phyloP scores from a whole-genome alignment of 2,329 filamentous ascomycete genomes.

The Aspergillus tubingensis region DNA sequence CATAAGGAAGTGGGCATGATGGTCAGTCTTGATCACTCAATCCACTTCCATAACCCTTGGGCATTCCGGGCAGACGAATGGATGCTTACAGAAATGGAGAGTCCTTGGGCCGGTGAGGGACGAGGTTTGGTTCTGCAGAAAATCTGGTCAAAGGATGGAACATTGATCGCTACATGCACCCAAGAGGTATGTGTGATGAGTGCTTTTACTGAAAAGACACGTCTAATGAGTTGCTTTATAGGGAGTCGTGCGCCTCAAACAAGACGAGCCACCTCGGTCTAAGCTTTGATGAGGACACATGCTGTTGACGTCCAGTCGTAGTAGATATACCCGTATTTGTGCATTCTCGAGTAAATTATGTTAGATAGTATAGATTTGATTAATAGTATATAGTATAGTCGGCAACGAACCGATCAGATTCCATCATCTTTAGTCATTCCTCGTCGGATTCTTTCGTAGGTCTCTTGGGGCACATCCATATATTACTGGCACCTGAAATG shows the following conservation, averaged over 20 bases:
- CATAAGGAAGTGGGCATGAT: constrained; percentile 51
- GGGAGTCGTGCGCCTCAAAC: constrained; percentile 51
- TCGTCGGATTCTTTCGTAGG: too few species aligned
- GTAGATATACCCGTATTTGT: constrained; percentile 6
- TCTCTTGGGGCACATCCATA: too few species aligned
- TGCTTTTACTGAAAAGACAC: neutral
- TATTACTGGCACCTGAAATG: too few species aligned
- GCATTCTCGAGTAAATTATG: neutral
- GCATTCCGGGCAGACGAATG: constrained; percentile 54
- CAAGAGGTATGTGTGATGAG: constrained; percentile 47
- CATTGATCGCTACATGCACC: constrained; percentile 52
- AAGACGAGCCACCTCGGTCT: constrained; percentile 38
- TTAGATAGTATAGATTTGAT: neutral
- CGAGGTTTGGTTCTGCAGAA: constrained; percentile 51
- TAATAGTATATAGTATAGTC: neutral
- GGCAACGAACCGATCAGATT: neutral
- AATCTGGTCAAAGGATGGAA: constrained; percentile 52
- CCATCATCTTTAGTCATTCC: too few species aligned
- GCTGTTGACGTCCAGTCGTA: constrained; percentile 10
- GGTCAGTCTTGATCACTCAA: constrained; percentile 54
- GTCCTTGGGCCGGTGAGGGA: constrained; percentile 54
- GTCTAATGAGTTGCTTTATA: constrained; percentile 25
- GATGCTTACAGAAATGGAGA: constrained; percentile 53
- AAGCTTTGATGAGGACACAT: constrained; percentile 30
- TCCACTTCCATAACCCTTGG: constrained; percentile 54